Conservation (phyloP, 352 stramenopile species). For the Lagenidium giganteum region DNA sequence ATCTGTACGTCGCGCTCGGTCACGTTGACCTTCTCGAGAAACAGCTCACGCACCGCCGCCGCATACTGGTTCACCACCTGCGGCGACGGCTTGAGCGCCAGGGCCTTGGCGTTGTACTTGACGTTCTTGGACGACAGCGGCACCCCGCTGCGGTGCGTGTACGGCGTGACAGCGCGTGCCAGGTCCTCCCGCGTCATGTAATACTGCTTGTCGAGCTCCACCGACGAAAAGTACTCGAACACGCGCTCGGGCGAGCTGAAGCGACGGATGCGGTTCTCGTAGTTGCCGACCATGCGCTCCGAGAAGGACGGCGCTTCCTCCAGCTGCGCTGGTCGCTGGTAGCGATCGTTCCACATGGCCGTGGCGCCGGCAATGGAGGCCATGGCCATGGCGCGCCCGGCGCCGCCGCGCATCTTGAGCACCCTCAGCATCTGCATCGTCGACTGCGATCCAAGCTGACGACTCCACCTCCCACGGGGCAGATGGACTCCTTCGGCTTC, state of each 20-base stretch:
- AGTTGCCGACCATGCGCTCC: conserved; percentile 79
- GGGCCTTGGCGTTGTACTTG: conserved; percentile 76
- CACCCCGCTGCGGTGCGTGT: conserved; percentile 69
- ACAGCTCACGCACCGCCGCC: conserved; percentile 37
- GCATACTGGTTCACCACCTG: conserved; percentile 51
- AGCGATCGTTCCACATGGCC: no score
- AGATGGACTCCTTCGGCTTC: no score
- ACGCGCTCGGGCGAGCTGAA: conserved; percentile 84
- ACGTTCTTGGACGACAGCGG: conserved; percentile 73
- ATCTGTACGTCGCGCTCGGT: conserved; percentile 35
- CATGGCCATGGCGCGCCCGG: no score
- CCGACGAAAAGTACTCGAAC: conserved; percentile 88
- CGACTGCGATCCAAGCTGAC: no score
- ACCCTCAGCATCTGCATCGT: no score
- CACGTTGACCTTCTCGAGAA: conserved; percentile 49
- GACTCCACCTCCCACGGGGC: no score
- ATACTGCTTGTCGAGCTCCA: conserved; percentile 73
- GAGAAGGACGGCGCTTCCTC: conserved; percentile 51
- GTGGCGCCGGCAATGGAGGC: no score
- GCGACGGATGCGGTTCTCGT: conserved; percentile 85
- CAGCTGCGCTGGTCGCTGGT: no score
- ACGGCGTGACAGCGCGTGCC: conserved; percentile 77
- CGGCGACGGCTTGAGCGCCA: conserved; percentile 29
- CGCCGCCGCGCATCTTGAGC: no score
- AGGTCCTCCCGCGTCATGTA: conserved; percentile 85